These are phyloP conservation scores for Ulvella scutata DNA, from an alignment of 139 green algal genomes.

Conservation along the genomic window DNA sequence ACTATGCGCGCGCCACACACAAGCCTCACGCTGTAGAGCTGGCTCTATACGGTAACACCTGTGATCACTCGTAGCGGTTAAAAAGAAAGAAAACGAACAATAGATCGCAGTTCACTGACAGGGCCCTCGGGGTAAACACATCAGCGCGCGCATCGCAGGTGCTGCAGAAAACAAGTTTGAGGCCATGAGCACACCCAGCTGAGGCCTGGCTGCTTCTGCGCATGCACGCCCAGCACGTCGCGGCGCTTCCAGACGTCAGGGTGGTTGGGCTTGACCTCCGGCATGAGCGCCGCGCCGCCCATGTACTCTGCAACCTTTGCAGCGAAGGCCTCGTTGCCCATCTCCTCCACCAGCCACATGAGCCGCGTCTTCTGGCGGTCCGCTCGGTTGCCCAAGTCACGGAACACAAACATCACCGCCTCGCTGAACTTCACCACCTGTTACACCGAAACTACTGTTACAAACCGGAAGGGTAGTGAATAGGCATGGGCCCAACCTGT, in stretches of 20 bases:
- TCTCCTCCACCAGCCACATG: slow-evolving; percentile 89
- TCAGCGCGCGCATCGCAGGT: too few species aligned
- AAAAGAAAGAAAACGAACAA: too few species aligned
- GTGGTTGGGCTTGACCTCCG: slow-evolving; percentile 32
- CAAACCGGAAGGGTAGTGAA: too few species aligned
- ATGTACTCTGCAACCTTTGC: slow-evolving; percentile 58
- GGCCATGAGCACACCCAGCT: slow-evolving; percentile 21
- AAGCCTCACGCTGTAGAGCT: too few species aligned
- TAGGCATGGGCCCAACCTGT: too few species aligned
- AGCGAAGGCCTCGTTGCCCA: slow-evolving; percentile 58
- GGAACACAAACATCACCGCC: slow-evolving; percentile 62
- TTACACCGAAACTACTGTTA: slow-evolving; percentile 16
- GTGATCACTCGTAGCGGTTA: too few species aligned
- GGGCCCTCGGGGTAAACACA: too few species aligned
- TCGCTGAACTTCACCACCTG: slow-evolving; percentile 54
- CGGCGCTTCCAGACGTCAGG: slow-evolving; percentile 47
- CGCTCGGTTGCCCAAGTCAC: slow-evolving; percentile 69
- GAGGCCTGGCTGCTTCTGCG: slow-evolving; percentile 72
- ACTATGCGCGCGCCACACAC: too few species aligned
- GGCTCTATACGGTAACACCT: too few species aligned
- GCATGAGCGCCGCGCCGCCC: slow-evolving; percentile 23
- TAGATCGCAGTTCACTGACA: too few species aligned
- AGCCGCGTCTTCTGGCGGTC: slow-evolving; percentile 85
- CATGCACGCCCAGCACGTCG: slow-evolving; percentile 78
- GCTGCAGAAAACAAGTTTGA: too few species aligned